Evolutionary conservation across 129 eudicot genomes (phyloP), one percentile per base, ranked within the genome.

Genomic region (Heracleum sosnowskyi): DNA sequence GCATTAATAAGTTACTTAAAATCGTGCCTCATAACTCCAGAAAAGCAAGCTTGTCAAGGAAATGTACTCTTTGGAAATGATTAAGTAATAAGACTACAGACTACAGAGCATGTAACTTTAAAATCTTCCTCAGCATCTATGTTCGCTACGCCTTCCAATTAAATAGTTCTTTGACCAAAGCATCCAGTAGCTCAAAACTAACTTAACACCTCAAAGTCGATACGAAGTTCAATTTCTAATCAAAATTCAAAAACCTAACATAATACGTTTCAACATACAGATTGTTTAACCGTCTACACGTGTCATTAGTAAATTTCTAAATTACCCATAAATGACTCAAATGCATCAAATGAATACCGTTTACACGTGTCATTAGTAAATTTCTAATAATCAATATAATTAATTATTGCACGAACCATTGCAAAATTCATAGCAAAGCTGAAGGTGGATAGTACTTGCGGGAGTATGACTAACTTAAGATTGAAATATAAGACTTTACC

Each of bases 401-500:
- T 6, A n/a, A 39, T 17, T 69, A n/a, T 35, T 69, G 29, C 45
- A 34, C 29, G 16, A 40, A 40, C 2, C 16, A 71, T 18, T 22
- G 46, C 24, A n/a, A 26, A 11, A n/a, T n/a, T 10, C 37, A n/a
- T 18, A 13, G 5, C 49, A 72, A 22, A 37, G 35, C 34, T 10
- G 15, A 35, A 35, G 4, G 37, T 35, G 75, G 18, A 39, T 24
- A 39, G 49, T 36, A 22, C 49, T 28, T 37, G 4, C 24, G 51
- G 13, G 72, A 8, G 13, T 72, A 40, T 36, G 37, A 73, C 66
- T 37, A 34, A 73, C 70, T 36, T 77, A 35, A 49, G 45, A 74
- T 26, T 31, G 79, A 82, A 78, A 70, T 34, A 79, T 51, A 80
- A 31, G 55, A 68, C 77, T 55, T 85, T 78, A 91, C 98, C 98